Conservation (phyloP, 495 filamentous ascomycete genomes). For the Trichoderma gamsii region DNA sequence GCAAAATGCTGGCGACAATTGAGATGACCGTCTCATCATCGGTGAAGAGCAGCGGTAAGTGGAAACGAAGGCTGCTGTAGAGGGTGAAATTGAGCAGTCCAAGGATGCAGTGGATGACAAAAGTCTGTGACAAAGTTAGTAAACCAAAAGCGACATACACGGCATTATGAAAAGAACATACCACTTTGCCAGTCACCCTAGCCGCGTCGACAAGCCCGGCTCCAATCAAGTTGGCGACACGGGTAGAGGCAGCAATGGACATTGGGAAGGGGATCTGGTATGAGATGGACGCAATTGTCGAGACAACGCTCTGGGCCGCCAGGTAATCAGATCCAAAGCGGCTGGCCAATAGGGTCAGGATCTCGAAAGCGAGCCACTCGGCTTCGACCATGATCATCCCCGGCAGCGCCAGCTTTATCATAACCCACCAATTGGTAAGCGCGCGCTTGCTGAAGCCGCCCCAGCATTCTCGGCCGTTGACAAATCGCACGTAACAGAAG, state of each 20-base stretch:
- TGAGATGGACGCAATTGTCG: slow-evolving; percentile 53
- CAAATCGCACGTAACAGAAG: slow-evolving; percentile 45
- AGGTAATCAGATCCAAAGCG: slow-evolving; percentile 44
- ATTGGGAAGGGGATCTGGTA: slow-evolving; percentile 65
- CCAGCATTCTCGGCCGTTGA: slow-evolving; percentile 50
- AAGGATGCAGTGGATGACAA: slow-evolving; percentile 32
- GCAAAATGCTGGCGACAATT: slow-evolving; percentile 59
- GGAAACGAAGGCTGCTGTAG: slow-evolving; percentile 47
- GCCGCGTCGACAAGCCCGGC: slow-evolving; percentile 48
- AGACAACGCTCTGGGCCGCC: slow-evolving; percentile 62
- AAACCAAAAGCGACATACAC: background rate
- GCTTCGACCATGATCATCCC: slow-evolving; percentile 52
- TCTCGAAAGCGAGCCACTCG: slow-evolving; percentile 53
- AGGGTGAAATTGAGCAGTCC: slow-evolving; percentile 61
- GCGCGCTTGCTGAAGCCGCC: slow-evolving; percentile 45
- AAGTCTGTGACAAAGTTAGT: background rate
- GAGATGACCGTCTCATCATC: slow-evolving; percentile 62
- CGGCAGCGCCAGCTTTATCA: slow-evolving; percentile 52
- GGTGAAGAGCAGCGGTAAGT: slow-evolving; percentile 64
- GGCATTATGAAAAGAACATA: slow-evolving; percentile 21
- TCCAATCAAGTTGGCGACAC: slow-evolving; percentile 61
- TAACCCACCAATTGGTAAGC: slow-evolving; percentile 49
- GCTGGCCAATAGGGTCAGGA: slow-evolving; percentile 48
- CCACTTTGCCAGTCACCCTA: slow-evolving; percentile 56
- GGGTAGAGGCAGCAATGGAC: slow-evolving; percentile 57